Evolutionary conservation across 164 flowering plant species (phyloP), one percentile per base, ranked within the genome.

Genomic region (Aristolochia fimbriata): DNA sequence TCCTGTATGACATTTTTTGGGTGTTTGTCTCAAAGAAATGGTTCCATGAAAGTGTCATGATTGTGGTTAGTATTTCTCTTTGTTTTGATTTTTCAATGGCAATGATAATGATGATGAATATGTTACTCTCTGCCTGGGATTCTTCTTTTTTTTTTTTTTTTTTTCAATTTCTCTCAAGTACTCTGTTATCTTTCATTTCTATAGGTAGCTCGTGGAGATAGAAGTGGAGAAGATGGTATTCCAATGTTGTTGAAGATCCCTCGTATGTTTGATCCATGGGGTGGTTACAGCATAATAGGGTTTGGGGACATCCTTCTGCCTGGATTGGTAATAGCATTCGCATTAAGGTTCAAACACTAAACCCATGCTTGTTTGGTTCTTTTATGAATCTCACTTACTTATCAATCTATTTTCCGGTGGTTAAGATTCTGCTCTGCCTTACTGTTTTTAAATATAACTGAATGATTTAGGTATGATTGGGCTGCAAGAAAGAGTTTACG

Each of bases 261-360:
- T 17, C 82, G 99, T 17, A 75, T 94, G 86, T 88, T 80, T 76
- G 99, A 94, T 73, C 99, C 97, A 59, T 94, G 99, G 99, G 97
- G 97, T 69, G 99, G 99, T 69, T 91, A 80, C 74, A 90, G 96
- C 67, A 83, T 94, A 67, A 94, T 94, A 24, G 99, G 99, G 27
- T 94, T 94, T 74, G 99, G 97, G 43, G 99, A 94, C 73, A 94
- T 94, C 51, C 81, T 94, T 54, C 71, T 94, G 60, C 99, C 99
- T 27, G 99, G 99, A 71, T 70, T 94, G 61, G 68, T 94, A 15
- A 78, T 94, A 46, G 88, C 95, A 23, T 91, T 94, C 74, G 74
- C 92, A 37, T 69, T 85, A 61, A 86, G 99, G 97, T 94, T 57
- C 22, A 69, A 61, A 20, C 23, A 58, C 64, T 43, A 51, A 25